Evolutionary conservation across 23 red algal genomes (phyloP), one percentile per base, ranked within the genome.

Genomic region (Gracilaria gracilis): DNA sequence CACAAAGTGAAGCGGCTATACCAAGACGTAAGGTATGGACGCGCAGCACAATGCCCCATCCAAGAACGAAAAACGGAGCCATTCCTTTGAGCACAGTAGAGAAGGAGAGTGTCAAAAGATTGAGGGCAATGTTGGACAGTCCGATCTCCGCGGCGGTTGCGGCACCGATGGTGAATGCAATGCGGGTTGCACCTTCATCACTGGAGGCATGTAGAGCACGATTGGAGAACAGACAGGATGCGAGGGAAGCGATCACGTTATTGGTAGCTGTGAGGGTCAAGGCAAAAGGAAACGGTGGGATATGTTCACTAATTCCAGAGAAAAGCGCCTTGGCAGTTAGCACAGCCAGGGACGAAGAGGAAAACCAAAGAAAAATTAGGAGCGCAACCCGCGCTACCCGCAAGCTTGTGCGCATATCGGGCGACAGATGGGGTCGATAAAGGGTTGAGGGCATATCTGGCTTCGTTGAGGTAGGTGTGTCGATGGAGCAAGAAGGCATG

Each of bases 1-100:
- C 77, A 16, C 89, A 37, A 49, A 98, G 71, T 61, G 87, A 76
- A 40, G 31, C 36, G 31, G 62, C 54, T 36, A 84, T 19, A 49
- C 65, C 40, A 32, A 59, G 7, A 16, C 49, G 20, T 9, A 92
- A 24, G 6, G 17, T 53, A 23, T 84, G 85, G n/a, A 85, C 75
- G 32, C 76, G 86, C 0, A 99, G 80, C 1, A 83, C 77, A 17
- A 89, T 14, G 9, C 85, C 89, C 90, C 93, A 99, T 23, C 88
- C 86, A 42, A 96, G 81, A 19, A 99, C 93, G 36, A 96, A 99
- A 36, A 99, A 61, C 15, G 97, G 97, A 20, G 97, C 97, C 50
- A 93, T 89, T 0, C 93, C 93, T 57, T 99, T 99, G 78, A 99
- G 79, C 24, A 99, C 46, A 27, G 97, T 99, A 13, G 87, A 76